These are phyloP conservation scores for Elaeagnus macrophylla DNA, from an alignment of 306 rosid genomes.

Conservation along the genomic window DNA sequence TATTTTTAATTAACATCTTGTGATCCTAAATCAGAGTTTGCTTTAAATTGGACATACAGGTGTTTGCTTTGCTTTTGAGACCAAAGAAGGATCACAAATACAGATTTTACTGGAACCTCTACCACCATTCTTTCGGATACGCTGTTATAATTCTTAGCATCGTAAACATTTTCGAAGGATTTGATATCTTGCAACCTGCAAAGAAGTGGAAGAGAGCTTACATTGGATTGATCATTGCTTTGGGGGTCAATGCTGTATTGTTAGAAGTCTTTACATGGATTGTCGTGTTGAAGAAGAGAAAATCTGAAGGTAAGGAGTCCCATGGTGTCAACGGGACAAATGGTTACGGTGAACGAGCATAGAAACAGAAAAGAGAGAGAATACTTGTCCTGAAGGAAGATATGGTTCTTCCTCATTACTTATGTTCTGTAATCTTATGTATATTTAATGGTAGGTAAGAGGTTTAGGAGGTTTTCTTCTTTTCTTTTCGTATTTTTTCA, in stretches of 20 bases:
- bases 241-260: conserved; percentile 53
- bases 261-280: conserved; percentile 66
- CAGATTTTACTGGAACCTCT: conserved; percentile 73
- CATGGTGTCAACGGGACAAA: conserved; percentile 15
- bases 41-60: conserved; percentile 25
- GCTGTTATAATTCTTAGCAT: conserved; percentile 58
- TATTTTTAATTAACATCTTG: background rate
- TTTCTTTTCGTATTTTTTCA: too few relatives aligned
- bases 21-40: background rate
- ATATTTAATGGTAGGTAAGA: too few relatives aligned
- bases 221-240: conserved; percentile 55
- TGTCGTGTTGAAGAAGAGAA: conserved; percentile 42
- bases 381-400: too few relatives aligned
- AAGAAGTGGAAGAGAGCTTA: conserved; percentile 55
- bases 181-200: conserved; percentile 51
- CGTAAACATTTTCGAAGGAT: conserved; percentile 59
- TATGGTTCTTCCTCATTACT: too few relatives aligned
- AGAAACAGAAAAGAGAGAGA: too few relatives aligned
- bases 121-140: conserved; percentile 62
- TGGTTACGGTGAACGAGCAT: conserved; percentile 41
- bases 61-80: conserved; percentile 86
- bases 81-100: conserved; percentile 84
- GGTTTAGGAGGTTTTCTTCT: too few relatives aligned
- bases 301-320: conserved; percentile 22
- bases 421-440: too few relatives aligned